Evolutionary conservation across 768 basidiomycete species (phyloP).

Genomic region (Boletus bicolor): DNA sequence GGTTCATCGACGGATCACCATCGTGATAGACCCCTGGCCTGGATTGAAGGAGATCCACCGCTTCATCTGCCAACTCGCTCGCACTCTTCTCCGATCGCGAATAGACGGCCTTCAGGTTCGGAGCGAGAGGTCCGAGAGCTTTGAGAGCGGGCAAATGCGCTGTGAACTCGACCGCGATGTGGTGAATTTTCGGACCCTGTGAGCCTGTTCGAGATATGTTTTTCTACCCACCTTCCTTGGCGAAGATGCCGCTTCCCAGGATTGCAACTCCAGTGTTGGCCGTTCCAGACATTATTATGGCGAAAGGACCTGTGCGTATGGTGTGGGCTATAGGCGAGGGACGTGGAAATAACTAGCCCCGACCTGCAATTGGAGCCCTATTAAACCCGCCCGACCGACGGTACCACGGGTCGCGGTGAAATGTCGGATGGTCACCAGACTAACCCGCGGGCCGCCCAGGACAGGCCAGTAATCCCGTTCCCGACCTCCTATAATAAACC

Average conservation of each 20-base stretch:
- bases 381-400: background rate
- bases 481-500: background rate
- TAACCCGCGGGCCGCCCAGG: too few relatives aligned
- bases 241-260: slow-evolving; percentile 79
- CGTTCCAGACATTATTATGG: slow-evolving; percentile 36
- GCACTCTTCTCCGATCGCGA: slow-evolving; percentile 70
- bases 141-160: slow-evolving; percentile 80
- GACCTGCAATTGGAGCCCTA: background rate
- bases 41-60: slow-evolving; percentile 37
- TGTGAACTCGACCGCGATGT: slow-evolving; percentile 30
- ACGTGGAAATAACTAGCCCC: background rate
- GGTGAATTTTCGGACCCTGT: slow-evolving; percentile 19
- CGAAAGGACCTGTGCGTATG: background rate
- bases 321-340: background rate
- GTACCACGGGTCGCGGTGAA: background rate
- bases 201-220: slow-evolving; percentile 1
- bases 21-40: slow-evolving; percentile 58
- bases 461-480: background rate
- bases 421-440: background rate
- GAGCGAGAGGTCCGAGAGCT: slow-evolving; percentile 44
- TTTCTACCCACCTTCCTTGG: slow-evolving; percentile 57
- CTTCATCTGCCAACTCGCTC: slow-evolving; percentile 47
- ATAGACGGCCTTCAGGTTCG: slow-evolving; percentile 66
- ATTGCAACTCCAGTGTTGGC: slow-evolving; percentile 61
- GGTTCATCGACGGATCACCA: slow-evolving; percentile 38